Conservation (phyloP, 352 stramenopile genomes). For the Blastocystis sp. region DNA sequence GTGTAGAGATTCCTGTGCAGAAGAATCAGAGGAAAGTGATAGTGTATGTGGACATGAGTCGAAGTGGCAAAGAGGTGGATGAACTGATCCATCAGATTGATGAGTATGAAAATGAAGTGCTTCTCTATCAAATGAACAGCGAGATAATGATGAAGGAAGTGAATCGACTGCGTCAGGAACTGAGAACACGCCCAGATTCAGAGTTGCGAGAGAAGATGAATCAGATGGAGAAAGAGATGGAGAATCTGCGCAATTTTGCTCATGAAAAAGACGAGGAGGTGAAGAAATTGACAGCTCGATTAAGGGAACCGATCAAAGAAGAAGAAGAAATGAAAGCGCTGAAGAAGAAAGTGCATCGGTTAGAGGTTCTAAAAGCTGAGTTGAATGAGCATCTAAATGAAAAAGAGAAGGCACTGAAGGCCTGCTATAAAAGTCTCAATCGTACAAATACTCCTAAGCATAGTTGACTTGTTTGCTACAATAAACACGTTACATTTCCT, state of each 20-base stretch:
- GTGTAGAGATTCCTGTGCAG: neutral
- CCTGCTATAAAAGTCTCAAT: neutral
- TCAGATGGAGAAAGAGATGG: neutral
- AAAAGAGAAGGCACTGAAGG: neutral
- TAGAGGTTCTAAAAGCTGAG: neutral
- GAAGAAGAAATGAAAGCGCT: neutral
- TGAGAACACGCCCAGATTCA: neutral
- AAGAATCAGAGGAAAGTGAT: neutral
- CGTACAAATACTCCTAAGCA: neutral
- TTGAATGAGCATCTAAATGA: slow-evolving; percentile 16
- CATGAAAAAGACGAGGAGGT: neutral
- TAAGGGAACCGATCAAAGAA: too few relatives aligned
- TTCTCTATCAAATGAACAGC: neutral
- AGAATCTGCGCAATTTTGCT: neutral
- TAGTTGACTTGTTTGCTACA: too few relatives aligned
- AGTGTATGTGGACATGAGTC: neutral
- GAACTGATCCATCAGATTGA: neutral
- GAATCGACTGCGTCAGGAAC: neutral
- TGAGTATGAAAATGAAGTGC: slow-evolving; percentile 27
- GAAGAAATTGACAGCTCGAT: neutral
- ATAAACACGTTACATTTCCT: too few relatives aligned
- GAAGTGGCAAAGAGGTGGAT: neutral
- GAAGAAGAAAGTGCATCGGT: neutral
- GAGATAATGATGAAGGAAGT: neutral
- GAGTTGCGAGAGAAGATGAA: neutral